Percentiles rank a stretch among this genome's conserved stretches.
Conservation (phyloP, 495 filamentous ascomycete species). For the Talaromyces liani region DNA sequence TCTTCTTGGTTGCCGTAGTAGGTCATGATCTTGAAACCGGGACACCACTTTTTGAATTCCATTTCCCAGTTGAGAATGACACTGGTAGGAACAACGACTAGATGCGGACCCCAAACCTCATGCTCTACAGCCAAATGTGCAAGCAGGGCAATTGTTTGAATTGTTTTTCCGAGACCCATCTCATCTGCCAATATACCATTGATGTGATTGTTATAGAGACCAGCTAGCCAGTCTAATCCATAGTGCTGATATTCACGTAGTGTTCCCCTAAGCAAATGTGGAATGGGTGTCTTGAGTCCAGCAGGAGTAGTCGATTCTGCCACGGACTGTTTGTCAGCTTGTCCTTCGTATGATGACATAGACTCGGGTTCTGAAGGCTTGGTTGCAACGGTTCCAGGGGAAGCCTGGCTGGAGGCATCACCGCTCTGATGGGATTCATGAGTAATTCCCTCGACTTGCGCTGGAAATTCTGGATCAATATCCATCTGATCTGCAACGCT, state of each 20-base stretch:
- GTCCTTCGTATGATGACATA: slow-evolving; percentile 47
- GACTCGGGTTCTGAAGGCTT: slow-evolving; percentile 65
- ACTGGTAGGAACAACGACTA: slow-evolving; percentile 94
- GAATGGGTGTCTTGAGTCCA: slow-evolving; percentile 64
- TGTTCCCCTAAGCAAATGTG: slow-evolving; percentile 82
- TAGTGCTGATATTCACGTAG: slow-evolving; percentile 95
- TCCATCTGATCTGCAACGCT: not conserved
- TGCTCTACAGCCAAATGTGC: slow-evolving; percentile 90
- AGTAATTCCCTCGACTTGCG: slow-evolving; percentile 9
- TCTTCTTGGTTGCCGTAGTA: slow-evolving; percentile 95
- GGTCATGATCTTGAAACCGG: slow-evolving; percentile 95
- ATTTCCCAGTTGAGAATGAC: slow-evolving; percentile 99
- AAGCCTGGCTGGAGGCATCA: slow-evolving; percentile 35
- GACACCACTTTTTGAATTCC: slow-evolving; percentile 99
- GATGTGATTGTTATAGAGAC: slow-evolving; percentile 82
- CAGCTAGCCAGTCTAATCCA: slow-evolving; percentile 93
- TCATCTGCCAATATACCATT: slow-evolving; percentile 99
- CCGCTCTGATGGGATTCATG: slow-evolving; percentile 22
- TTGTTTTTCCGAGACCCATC: slow-evolving; percentile 98
- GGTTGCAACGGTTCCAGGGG: slow-evolving; percentile 57
- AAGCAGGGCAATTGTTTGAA: slow-evolving; percentile 92
- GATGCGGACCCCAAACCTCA: slow-evolving; percentile 90
- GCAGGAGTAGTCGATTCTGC: slow-evolving; percentile 25
- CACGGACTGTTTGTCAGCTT: slow-evolving; percentile 28
- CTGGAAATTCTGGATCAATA: not conserved